Percentiles rank a stretch among this genome's conserved stretches.
These are phyloP conservation scores for Fusarium guadeloupense DNA, from an alignment of 2,329 filamentous ascomycete genomes.

Conservation along the genomic window DNA sequence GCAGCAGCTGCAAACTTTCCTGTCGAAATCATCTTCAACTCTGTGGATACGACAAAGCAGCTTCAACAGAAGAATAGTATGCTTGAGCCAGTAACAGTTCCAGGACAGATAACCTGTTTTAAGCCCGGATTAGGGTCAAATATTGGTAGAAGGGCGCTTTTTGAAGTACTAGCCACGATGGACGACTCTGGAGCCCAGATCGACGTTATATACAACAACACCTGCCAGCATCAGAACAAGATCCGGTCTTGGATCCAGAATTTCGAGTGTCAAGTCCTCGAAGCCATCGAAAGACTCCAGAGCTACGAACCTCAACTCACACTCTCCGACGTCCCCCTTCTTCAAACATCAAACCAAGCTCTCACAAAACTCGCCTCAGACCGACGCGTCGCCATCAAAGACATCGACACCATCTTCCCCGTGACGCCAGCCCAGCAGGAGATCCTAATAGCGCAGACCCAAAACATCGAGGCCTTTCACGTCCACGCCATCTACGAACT, in stretches of 20 bases:
- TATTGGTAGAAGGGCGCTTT: slow-evolving; percentile 60
- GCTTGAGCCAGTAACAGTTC: slow-evolving; percentile 57
- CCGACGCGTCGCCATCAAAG: slow-evolving; percentile 54
- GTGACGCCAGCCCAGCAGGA: slow-evolving; percentile 60
- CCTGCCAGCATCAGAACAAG: slow-evolving; percentile 53
- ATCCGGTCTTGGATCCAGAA: slow-evolving; percentile 58
- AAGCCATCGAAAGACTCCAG: slow-evolving; percentile 54
- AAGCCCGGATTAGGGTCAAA: slow-evolving; percentile 56
- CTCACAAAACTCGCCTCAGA: slow-evolving; percentile 56
- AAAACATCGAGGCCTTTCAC: slow-evolving; percentile 54
- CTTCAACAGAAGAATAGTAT: slow-evolving; percentile 59
- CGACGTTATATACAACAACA: slow-evolving; percentile 56
- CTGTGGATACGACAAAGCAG: slow-evolving; percentile 60
- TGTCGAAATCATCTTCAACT: slow-evolving; percentile 68
- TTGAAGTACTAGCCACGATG: slow-evolving; percentile 60
- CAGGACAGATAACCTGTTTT: slow-evolving; percentile 51
- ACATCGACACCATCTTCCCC: slow-evolving; percentile 61
- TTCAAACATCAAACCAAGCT: slow-evolving; percentile 58
- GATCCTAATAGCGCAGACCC: slow-evolving; percentile 58
- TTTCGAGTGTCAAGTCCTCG: slow-evolving; percentile 58
- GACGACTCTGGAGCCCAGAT: slow-evolving; percentile 55
- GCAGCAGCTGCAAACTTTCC: slow-evolving; percentile 53
- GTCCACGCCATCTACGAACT: slow-evolving; percentile 60
- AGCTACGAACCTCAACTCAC: slow-evolving; percentile 59
- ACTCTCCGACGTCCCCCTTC: slow-evolving; percentile 58